Evolutionary conservation across 768 basidiomycete species (phyloP).

Genomic region (Trametes meyenii): DNA sequence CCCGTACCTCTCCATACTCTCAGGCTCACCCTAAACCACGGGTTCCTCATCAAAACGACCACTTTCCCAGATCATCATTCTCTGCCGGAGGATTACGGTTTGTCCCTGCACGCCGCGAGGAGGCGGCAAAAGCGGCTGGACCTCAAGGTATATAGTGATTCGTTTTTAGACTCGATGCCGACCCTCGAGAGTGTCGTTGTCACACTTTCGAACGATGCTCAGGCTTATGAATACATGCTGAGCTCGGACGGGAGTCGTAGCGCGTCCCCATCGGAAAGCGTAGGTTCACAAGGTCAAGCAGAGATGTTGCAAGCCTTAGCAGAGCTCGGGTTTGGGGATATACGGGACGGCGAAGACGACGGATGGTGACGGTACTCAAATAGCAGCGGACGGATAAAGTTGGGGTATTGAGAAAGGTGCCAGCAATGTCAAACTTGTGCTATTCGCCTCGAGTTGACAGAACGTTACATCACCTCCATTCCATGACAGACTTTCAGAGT

Average conservation of each 20-base stretch:
- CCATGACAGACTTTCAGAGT: no score
- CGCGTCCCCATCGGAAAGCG: background rate
- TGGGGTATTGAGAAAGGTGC: no score
- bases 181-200: background rate
- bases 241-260: background rate
- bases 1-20: slow-evolving; percentile 4
- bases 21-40: slow-evolving; percentile 8
- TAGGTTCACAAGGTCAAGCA: background rate
- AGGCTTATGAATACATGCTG: background rate
- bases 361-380: background rate
- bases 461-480: no score
- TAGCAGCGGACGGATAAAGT: background rate
- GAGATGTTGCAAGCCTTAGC: background rate
- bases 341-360: background rate
- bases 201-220: background rate
- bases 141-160: background rate
- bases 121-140: no score
- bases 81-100: background rate
- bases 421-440: no score
- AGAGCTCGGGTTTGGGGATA: background rate
- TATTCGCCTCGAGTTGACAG: no score
- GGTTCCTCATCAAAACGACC: background rate
- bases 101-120: no score
- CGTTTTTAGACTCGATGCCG: background rate
- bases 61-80: background rate